Percentiles rank a stretch among this genome's conserved stretches.
Evolutionary conservation across 78 protist species (phyloP).

Genomic region (Dictyostelium firmibasis): DNA sequence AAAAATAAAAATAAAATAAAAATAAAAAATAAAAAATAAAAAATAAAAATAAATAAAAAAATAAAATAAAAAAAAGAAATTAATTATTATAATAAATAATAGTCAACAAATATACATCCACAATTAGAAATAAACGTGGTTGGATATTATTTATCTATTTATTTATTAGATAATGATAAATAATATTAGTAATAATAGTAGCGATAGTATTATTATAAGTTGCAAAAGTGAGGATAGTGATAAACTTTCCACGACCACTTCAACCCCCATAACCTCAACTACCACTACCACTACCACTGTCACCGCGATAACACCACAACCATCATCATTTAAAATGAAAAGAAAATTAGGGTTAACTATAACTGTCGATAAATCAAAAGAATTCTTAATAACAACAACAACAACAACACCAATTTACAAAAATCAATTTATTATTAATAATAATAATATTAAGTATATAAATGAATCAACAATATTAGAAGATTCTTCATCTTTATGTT

Average conservation of each 20-base stretch:
- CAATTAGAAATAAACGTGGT: not conserved
- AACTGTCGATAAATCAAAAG: not conserved
- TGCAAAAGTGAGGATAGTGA: not conserved
- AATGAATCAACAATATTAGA: not conserved
- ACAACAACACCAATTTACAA: not conserved
- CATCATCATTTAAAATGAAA: not conserved
- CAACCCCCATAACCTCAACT: not conserved
- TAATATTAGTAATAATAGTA: not conserved
- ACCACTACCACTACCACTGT: not conserved
- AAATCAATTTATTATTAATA: not conserved
- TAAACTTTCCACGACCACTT: not conserved
- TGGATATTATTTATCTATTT: too few species aligned
- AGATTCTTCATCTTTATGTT: not conserved
- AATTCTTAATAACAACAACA: not conserved
- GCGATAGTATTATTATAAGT: not conserved
- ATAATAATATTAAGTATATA: not conserved
- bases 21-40: too few species aligned
- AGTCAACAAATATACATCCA: not conserved
- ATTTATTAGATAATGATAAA: not conserved
- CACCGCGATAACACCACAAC: not conserved
- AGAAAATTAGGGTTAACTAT: constrained; percentile 13
- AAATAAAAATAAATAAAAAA: too few species aligned
- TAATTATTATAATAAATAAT: too few species aligned
- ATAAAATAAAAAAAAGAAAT: too few species aligned
- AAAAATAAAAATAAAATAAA: too few species aligned